Evolutionary conservation across 75 land plant species (phyloP).

Genomic region (Azolla pinnata): DNA sequence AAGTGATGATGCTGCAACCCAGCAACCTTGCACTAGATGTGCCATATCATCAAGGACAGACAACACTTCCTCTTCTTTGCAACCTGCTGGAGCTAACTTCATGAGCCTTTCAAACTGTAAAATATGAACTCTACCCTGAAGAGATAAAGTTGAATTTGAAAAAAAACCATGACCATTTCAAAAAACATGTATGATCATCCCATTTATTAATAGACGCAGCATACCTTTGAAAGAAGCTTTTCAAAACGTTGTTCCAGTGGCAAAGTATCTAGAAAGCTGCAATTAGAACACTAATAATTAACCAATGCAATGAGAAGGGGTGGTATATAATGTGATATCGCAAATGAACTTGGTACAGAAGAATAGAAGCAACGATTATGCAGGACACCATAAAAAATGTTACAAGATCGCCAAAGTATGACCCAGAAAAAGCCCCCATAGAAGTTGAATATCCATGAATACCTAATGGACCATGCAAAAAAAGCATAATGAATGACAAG

Average conservation of each 20-base stretch:
- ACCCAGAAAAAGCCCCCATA: no score
- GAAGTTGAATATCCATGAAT: no score
- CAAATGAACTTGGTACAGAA: no score
- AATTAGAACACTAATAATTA: neutral
- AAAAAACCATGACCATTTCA: neutral
- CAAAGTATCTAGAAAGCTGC: conserved; percentile 30
- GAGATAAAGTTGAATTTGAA: neutral
- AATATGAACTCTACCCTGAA: conserved; percentile 43
- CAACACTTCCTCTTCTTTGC: conserved; percentile 46
- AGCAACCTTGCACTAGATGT: conserved; percentile 68
- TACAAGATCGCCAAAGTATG: no score
- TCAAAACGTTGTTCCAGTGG: conserved; percentile 37
- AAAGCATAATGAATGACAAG: no score
- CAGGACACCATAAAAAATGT: no score
- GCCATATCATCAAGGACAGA: conserved; percentile 40
- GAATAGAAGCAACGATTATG: no score
- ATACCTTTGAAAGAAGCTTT: conserved; percentile 29
- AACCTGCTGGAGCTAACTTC: conserved; percentile 58
- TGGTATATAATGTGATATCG: no score
- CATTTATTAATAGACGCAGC: neutral
- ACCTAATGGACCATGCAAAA: no score
- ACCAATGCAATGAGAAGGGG: no score
- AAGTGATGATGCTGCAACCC: conserved; percentile 59
- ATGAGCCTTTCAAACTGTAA: conserved; percentile 54
- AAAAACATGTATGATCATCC: neutral